Percentiles rank a stretch among this genome's conserved stretches.
These are phyloP conservation scores for Pontederia crassipes DNA, from an alignment of 176 grass and related monocot species.

Conservation along the genomic window DNA sequence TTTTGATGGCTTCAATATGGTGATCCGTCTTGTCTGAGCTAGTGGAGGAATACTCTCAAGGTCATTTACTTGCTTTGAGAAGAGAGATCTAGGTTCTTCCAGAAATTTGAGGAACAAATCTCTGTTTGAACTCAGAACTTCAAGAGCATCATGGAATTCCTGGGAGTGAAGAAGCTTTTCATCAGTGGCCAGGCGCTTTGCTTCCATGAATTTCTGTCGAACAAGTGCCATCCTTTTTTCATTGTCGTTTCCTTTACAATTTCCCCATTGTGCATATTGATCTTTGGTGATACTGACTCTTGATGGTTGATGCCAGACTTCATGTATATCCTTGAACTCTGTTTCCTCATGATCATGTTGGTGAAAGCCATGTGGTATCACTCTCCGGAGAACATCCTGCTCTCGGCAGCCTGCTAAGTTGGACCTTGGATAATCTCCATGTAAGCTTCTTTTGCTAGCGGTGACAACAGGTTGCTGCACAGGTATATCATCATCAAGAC, in stretches of 20 bases:
- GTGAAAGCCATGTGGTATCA: conserved; percentile 14
- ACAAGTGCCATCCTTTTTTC: conserved; percentile 53
- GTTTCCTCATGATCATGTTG: conserved; percentile 38
- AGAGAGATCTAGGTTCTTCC: conserved; percentile 66
- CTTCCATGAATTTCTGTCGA: conserved; percentile 78
- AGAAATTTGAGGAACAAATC: conserved; percentile 94
- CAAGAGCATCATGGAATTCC: conserved; percentile 80
- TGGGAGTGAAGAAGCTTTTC: conserved; percentile 52
- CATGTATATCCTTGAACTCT: conserved; percentile 61
- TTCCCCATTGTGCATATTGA: conserved; percentile 23
- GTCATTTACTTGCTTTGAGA: conserved; percentile 27
- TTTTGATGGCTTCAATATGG: conserved; percentile 81
- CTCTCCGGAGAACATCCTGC: conserved; percentile 23
- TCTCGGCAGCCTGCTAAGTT: conserved; percentile 4
- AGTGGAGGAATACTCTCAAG: conserved; percentile 15
- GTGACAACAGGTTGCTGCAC: conserved; percentile 27
- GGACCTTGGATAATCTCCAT: conserved; percentile 23
- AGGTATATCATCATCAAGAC: conserved; percentile 64
- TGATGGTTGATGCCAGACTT: conserved; percentile 53
- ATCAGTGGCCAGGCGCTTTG: conserved; percentile 63
- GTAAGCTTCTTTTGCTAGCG: conserved; percentile 24
- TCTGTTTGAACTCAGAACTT: conserved; percentile 82
- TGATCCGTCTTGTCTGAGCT: conserved; percentile 62
- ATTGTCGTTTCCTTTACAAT: conserved; percentile 26
- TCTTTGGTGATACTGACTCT: conserved; percentile 29